Conservation (phyloP, 2,329 filamentous ascomycete species). For the Fusarium mundagurra region DNA sequence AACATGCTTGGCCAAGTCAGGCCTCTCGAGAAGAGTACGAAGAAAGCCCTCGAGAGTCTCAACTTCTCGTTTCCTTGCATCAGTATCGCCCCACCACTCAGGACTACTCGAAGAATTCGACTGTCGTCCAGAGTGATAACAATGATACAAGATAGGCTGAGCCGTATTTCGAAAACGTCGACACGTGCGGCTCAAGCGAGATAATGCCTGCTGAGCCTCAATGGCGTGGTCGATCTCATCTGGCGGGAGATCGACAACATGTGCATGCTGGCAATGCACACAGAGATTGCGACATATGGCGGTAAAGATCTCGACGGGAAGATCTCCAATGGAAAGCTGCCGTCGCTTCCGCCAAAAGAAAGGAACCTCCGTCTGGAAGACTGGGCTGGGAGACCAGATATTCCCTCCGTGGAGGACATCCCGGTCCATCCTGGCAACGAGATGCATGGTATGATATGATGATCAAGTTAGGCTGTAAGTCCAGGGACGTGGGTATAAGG, state of each 20-base stretch:
- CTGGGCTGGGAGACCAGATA: conserved; percentile 23
- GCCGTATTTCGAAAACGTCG: conserved; percentile 34
- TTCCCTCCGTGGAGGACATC: conserved; percentile 34
- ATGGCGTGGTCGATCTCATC: conserved; percentile 35
- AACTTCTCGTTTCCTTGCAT: conserved; percentile 23
- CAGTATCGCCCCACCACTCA: conserved; percentile 22
- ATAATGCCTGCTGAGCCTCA: conserved; percentile 40
- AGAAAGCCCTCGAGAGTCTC: conserved; percentile 37
- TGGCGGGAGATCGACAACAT: conserved; percentile 40
- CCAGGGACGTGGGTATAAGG: conserved; percentile 17
- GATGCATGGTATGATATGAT: conserved; percentile 35
- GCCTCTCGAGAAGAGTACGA: conserved; percentile 37
- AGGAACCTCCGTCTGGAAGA: conserved; percentile 13
- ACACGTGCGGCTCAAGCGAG: conserved; percentile 42
- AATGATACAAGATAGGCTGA: conserved; percentile 42
- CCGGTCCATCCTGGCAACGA: conserved; percentile 34
- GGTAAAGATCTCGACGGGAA: conserved; percentile 42
- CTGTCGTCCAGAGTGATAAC: conserved; percentile 38
- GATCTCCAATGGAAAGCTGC: conserved; percentile 30
- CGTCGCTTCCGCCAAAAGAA: conserved; percentile 21
- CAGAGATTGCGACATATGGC: conserved; percentile 42
- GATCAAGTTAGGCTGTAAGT: not conserved
- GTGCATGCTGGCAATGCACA: conserved; percentile 39
- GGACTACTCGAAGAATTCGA: conserved; percentile 17
- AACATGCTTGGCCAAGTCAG: conserved; percentile 39